Conservation (phyloP, 1,284 basidiomycete species). For the Gymnopus androsaceus region DNA sequence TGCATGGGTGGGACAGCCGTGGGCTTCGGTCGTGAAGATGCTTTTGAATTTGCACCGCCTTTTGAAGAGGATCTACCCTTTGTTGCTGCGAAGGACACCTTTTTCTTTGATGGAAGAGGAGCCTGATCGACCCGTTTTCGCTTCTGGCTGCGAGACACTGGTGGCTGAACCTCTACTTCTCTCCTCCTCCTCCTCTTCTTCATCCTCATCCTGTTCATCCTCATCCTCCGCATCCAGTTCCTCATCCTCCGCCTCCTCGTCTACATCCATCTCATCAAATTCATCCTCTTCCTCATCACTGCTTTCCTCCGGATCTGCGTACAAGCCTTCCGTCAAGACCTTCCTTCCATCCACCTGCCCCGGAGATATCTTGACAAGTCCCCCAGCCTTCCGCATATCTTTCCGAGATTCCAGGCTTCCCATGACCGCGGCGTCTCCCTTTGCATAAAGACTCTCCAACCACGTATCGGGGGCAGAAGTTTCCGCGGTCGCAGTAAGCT, state of each 20-base stretch:
- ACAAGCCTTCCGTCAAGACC: constrained; percentile 57
- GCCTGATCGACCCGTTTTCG: constrained; percentile 42
- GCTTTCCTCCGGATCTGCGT: constrained; percentile 26
- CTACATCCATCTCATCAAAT: constrained; percentile 30
- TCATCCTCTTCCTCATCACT: constrained; percentile 29
- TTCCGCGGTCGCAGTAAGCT: constrained; percentile 23
- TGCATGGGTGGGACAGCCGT: not conserved
- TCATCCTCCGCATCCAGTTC: constrained; percentile 21
- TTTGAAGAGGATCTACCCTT: not conserved
- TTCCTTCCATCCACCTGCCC: constrained; percentile 57
- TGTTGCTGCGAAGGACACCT: constrained; percentile 41
- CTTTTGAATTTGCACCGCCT: not conserved
- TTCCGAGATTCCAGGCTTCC: constrained; percentile 55
- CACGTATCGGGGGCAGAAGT: constrained; percentile 21
- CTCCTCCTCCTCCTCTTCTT: constrained; percentile 21
- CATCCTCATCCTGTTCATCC: constrained; percentile 18
- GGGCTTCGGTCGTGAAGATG: not conserved
- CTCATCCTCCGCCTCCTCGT: constrained; percentile 25
- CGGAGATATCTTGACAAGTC: constrained; percentile 58
- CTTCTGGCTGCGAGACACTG: constrained; percentile 48
- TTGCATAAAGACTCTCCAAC: constrained; percentile 37
- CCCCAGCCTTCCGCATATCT: constrained; percentile 62
- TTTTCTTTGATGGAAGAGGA: constrained; percentile 44
- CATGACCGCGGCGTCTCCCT: constrained; percentile 50
- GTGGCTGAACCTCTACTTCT: constrained; percentile 27